Evolutionary conservation across 2,329 filamentous ascomycete genomes (phyloP), one percentile per base, ranked within the genome.

Genomic region (Ophiostoma sp.): DNA sequence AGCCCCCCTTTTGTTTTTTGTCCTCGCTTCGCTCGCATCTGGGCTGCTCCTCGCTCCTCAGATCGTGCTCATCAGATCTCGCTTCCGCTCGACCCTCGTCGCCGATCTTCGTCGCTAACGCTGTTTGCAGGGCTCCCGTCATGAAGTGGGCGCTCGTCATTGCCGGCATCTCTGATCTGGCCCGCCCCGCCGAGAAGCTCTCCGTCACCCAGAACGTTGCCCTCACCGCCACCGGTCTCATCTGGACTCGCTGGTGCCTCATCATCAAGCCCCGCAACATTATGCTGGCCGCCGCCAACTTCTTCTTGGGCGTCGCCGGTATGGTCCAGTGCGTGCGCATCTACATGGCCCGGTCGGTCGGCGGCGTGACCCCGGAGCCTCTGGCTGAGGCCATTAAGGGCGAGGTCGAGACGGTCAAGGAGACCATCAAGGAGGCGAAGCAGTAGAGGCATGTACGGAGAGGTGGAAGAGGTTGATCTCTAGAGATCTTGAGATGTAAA

Each of bases 171-270:
- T 91, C 93, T 78, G 96, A 99, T 86, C 93, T 99, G 82, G 88
- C 91, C 76, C 94, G 96, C 78, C 96, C 96, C 42, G 94, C 93
- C 76, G 93, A 97, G 83, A 94, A 94, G 83, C 93, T 99, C 78
- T 98, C 95, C 55, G 86, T 98, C 76, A 96, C 93, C 39, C 95
- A 98, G 85, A 99, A 98, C 85, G 87, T 87, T 69, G 95, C 96
- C 74, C 89, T 99, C 78, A 96, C 93, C 81, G 91, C 91, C 78
- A 99, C 96, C 11, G 96, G 96, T 77, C 84, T 92, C 77, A 99
- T 99, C 88, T 99, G 96, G 96, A 99, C 96, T 63, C 90, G 96
- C 78, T 99, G 96, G 96, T 99, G 96, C 87, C 88, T 98, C 81
- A 92, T 99, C 83, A 99, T 99, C 85, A 94, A 91, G 83, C 96